phyloP scores from a whole-genome alignment of 768 basidiomycete species.

The Brasilioporus rufonigricans region DNA sequence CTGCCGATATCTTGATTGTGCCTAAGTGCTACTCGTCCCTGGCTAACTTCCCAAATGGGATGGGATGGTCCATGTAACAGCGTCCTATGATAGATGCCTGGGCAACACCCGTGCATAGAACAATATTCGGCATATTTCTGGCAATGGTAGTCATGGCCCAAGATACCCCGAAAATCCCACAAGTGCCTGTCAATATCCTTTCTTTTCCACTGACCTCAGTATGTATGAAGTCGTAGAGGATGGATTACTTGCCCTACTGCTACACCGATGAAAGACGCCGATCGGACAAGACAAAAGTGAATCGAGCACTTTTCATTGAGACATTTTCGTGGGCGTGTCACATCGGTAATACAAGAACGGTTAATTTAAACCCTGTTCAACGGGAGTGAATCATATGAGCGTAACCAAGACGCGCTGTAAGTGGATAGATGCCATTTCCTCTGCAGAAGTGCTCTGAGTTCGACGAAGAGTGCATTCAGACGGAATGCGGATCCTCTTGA shows the following conservation, averaged over 20 bases:
- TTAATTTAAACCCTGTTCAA: not conserved
- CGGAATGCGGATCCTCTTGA: constrained; percentile 19
- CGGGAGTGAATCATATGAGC: constrained; percentile 4
- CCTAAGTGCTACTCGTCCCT: constrained; percentile 11
- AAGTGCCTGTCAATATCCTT: not conserved
- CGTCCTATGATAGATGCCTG: not conserved
- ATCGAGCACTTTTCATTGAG: not conserved
- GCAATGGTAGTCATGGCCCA: not conserved
- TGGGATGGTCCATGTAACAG: not conserved
- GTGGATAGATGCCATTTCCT: constrained; percentile 7
- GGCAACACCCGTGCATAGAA: not conserved
- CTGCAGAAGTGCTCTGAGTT: constrained; percentile 4
- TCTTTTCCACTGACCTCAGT: not conserved
- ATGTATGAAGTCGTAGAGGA: constrained; percentile 3
- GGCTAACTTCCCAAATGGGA: not conserved
- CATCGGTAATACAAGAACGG: constrained; percentile 18
- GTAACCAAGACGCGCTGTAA: constrained; percentile 3
- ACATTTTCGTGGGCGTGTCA: constrained; percentile 6
- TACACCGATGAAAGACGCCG: not conserved
- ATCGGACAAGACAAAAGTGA: constrained; percentile 1
- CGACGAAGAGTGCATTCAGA: constrained; percentile 3
- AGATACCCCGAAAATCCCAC: not conserved
- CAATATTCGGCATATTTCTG: not conserved
- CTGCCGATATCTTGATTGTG: constrained; percentile 9
- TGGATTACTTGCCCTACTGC: constrained; percentile 2